phyloP scores from a whole-genome alignment of 805 yeast species.

The Cyberlindnera amylophila region DNA sequence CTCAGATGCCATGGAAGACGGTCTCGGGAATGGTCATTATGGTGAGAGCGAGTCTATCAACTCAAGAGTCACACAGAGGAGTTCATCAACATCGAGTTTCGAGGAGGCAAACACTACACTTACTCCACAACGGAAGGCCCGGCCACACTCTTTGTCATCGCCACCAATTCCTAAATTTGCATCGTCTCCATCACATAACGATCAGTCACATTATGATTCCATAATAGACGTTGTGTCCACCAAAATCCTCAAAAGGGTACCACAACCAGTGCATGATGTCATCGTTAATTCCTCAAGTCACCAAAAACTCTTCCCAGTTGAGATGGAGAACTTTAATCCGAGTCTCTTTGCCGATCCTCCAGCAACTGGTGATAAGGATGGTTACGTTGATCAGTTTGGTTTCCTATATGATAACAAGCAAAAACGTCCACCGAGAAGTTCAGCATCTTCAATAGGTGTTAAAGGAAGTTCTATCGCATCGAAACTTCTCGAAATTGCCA shows the following conservation, averaged over 20 bases:
- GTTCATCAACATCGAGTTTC: slow-evolving; percentile 4
- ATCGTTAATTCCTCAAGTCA: slow-evolving; percentile 6
- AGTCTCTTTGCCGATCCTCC: slow-evolving; percentile 30
- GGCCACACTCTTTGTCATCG: slow-evolving; percentile 24
- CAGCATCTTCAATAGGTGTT: neutral
- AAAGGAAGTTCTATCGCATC: slow-evolving; percentile 9
- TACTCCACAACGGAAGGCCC: slow-evolving; percentile 8
- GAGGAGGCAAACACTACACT: slow-evolving; percentile 4
- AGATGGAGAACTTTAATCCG: slow-evolving; percentile 36
- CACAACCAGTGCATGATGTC: slow-evolving; percentile 23
- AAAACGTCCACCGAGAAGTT: neutral
- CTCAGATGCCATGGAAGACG: slow-evolving; percentile 30
- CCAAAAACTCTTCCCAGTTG: slow-evolving; percentile 34
- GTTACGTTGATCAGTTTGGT: slow-evolving; percentile 46
- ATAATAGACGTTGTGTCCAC: slow-evolving; percentile 18
- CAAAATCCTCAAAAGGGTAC: slow-evolving; percentile 20
- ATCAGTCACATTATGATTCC: slow-evolving; percentile 3
- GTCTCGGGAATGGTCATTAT: slow-evolving; percentile 7
- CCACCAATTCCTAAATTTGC: slow-evolving; percentile 6
- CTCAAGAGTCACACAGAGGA: slow-evolving; percentile 1
- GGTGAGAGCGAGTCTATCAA: neutral
- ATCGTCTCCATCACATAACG: neutral
- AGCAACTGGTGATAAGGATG: slow-evolving; percentile 15
- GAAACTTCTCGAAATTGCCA: slow-evolving; percentile 29
- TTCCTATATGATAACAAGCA: slow-evolving; percentile 36